Conservation (phyloP, 2,329 filamentous ascomycete species). For the Penicillium sp. region DNA sequence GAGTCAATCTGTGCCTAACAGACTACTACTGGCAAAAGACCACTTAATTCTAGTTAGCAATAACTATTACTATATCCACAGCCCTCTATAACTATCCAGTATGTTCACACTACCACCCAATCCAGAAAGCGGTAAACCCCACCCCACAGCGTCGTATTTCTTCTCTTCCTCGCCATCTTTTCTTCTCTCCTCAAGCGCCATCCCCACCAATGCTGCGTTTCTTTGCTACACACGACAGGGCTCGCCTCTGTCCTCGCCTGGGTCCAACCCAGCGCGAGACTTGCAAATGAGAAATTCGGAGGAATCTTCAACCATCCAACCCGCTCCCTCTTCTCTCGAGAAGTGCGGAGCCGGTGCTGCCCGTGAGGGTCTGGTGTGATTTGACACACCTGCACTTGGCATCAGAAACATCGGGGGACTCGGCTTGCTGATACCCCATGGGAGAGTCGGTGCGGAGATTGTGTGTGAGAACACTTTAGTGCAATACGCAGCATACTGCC, state of each 20-base stretch:
- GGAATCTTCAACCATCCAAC: conserved; percentile 71
- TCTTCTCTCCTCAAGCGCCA: conserved; percentile 59
- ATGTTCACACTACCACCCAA: not conserved
- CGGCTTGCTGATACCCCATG: conserved; percentile 58
- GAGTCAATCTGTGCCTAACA: not conserved
- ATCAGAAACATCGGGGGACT: conserved; percentile 82
- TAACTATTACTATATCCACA: not conserved
- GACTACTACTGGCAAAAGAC: too few species aligned
- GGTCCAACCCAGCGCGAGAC: conserved; percentile 11
- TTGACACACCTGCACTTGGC: conserved; percentile 71
- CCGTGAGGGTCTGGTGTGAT: conserved; percentile 82
- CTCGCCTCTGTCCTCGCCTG: conserved; percentile 26
- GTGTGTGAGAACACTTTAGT: conserved; percentile 84
- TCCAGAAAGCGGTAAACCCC: conserved; percentile 10
- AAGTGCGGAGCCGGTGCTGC: conserved; percentile 51
- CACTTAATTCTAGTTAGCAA: not conserved
- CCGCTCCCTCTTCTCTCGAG: conserved; percentile 36
- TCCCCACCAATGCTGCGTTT: conserved; percentile 91
- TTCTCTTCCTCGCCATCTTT: conserved; percentile 15
- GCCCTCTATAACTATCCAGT: too few species aligned
- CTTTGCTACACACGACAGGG: conserved; percentile 78
- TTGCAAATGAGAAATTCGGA: conserved; percentile 98
- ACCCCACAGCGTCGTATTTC: conserved; percentile 10
- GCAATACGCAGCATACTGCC: conserved; percentile 81
- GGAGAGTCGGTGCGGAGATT: conserved; percentile 93